Base-by-base conservation (phyloP, 345 rosid species). In the Salix caprea region DNA sequence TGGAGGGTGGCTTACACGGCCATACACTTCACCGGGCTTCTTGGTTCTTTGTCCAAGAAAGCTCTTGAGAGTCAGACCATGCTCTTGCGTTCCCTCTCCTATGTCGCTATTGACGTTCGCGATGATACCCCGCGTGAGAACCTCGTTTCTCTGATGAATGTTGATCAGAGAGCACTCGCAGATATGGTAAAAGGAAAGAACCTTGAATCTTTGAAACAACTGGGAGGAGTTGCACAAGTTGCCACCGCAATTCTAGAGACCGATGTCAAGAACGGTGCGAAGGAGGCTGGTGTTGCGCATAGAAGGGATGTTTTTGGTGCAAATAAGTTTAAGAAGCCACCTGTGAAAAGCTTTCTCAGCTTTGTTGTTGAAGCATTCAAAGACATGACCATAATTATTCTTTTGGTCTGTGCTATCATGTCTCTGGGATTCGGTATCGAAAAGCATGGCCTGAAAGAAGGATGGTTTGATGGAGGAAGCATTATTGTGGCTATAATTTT, bases 41-140 rank as follows among this genome's bases (percentile, higher is more conserved):
- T 85, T 67, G 85, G 78, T 80, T 82, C 87, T 30, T 54, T 85
- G 30, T 72, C 83, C 58, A 80, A 23, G 56, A 75, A 75, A 19
- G 74, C 76, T 15, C 32, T 77, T 23, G 79, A 67, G 6, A 48
- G 28, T 44, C 79, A 39, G 9, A 37, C 64, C 10, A 74, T 50
- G 40, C 36, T 82, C 21, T 18, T 82, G 73, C 85, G 66, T 15
- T 40, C 80, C 58, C 82, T 50, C 14, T 75, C 87, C 36, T 69
- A 75, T 23, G 75, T 80, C 65, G 74, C 82, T 62, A 46, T 85
- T 46, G 70, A 82, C 18, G 64, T 76, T 7, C 11, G 18, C 7
- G 74, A 76, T 3, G 6, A 46, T 50, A 16, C 10, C 69, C 71
- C 70, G 5, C 36, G 7, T 28, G n/a, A 6, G 2, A 56, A 39